A percentile compares a stretch with the other conserved stretches of the same genome.
Conservation (phyloP, 2,329 filamentous ascomycete genomes). For the Fusarium sp. region DNA sequence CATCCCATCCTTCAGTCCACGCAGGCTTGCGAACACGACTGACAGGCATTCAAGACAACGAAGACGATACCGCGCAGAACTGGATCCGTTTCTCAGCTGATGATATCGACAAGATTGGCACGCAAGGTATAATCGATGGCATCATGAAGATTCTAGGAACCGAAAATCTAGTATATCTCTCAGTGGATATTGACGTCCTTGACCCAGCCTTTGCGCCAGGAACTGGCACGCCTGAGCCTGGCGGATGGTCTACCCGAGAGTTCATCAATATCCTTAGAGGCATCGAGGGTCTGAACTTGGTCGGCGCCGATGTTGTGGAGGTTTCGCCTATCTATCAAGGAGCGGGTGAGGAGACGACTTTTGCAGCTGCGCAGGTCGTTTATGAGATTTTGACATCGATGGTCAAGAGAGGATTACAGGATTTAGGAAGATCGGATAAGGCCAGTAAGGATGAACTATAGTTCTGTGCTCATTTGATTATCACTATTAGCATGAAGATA, state of each 20-base stretch:
- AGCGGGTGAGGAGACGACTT: slow-evolving; percentile 78
- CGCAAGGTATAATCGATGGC: slow-evolving; percentile 70
- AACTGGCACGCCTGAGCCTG: slow-evolving; percentile 88
- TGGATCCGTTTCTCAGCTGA: slow-evolving; percentile 82
- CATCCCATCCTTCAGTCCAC: slow-evolving; percentile 77
- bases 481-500: too few species aligned
- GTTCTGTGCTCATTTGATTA: fast-evolving
- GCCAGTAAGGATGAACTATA: slow-evolving; percentile 49
- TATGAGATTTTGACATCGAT: slow-evolving; percentile 84
- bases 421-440: slow-evolving; percentile 46
- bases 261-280: slow-evolving; percentile 83
- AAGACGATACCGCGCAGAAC: slow-evolving; percentile 76
- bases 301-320: slow-evolving; percentile 91
- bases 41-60: slow-evolving; percentile 71
- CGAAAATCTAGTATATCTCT: slow-evolving; percentile 82
- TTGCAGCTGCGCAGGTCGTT: slow-evolving; percentile 83
- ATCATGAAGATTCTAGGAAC: slow-evolving; percentile 79
- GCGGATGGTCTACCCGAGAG: slow-evolving; percentile 90
- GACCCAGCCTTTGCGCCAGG: slow-evolving; percentile 74
- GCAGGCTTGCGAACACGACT: slow-evolving; percentile 83
- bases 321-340: slow-evolving; percentile 84
- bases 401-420: slow-evolving; percentile 62
- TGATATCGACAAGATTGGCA: slow-evolving; percentile 85
- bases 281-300: slow-evolving; percentile 82
- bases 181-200: slow-evolving; percentile 83